These are phyloP conservation scores for Amesomyces nigricolor DNA, from an alignment of 2,329 filamentous ascomycete species.

Conservation along the genomic window DNA sequence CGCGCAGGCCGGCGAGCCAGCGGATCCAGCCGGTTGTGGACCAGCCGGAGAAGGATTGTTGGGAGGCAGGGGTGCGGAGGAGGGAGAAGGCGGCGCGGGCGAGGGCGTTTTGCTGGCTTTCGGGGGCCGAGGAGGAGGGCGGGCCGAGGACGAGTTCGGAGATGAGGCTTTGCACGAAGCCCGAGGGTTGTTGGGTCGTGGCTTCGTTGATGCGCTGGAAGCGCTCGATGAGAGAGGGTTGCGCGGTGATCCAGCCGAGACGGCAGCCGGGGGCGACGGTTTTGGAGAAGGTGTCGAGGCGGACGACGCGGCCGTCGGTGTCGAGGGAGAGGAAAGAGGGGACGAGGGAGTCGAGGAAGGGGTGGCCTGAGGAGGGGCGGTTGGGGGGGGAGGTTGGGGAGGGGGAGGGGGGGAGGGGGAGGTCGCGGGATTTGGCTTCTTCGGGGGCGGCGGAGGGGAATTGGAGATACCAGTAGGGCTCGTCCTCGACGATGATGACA, in stretches of 20 bases:
- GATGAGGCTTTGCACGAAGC: conserved; percentile 75
- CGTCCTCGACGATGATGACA: conserved; percentile 86
- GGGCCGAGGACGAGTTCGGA: conserved; percentile 11
- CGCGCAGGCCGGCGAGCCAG: conserved; percentile 81
- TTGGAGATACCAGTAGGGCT: conserved; percentile 94
- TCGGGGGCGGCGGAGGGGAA: conserved; percentile 62
- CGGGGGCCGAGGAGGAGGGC: neutral
- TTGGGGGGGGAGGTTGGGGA: conserved; percentile 27
- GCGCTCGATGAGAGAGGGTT: conserved; percentile 71
- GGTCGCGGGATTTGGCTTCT: conserved; percentile 45
- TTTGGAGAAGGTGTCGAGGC: conserved; percentile 91
- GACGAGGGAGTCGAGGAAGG: conserved; percentile 75
- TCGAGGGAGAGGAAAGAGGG: conserved; percentile 81
- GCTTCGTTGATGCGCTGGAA: conserved; percentile 65
- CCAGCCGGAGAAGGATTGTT: conserved; percentile 57
- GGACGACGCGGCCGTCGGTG: conserved; percentile 77
- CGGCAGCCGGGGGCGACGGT: conserved; percentile 85
- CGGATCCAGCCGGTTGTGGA: conserved; percentile 80
- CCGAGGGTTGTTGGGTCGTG: conserved; percentile 76
- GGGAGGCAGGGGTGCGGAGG: conserved; percentile 41
- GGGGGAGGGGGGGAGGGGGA: conserved; percentile 31
- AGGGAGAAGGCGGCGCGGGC: conserved; percentile 22
- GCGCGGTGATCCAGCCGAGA: conserved; percentile 83
- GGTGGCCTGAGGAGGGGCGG: conserved; percentile 53
- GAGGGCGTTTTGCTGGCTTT: neutral